These are phyloP conservation scores for Mycocalia duriaeana DNA, from an alignment of 1,284 basidiomycete genomes.

Conservation along the genomic window DNA sequence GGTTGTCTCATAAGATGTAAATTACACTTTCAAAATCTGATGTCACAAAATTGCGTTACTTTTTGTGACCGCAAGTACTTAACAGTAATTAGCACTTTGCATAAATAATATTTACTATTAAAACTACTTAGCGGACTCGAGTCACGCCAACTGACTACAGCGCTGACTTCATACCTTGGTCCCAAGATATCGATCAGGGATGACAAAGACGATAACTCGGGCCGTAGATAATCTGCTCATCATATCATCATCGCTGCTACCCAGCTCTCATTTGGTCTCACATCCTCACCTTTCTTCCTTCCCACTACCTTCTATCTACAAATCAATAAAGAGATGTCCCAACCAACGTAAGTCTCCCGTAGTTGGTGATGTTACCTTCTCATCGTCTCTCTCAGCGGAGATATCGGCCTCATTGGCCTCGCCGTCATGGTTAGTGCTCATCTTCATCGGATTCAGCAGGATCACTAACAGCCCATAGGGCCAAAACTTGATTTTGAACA, in stretches of 20 bases:
- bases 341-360: slow-evolving; percentile 28
- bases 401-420: slow-evolving; percentile 91
- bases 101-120: too few relatives aligned
- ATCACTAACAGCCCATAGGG: slow-evolving; percentile 47
- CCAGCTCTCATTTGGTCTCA: slow-evolving; percentile 19
- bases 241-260: slow-evolving; percentile 13
- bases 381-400: slow-evolving; percentile 50
- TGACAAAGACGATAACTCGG: slow-evolving; percentile 28
- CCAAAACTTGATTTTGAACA: slow-evolving; percentile 95
- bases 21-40: too few relatives aligned
- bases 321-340: slow-evolving; percentile 32
- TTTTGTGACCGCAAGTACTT: too few relatives aligned
- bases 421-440: slow-evolving; percentile 83
- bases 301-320: slow-evolving; percentile 21
- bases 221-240: slow-evolving; percentile 10
- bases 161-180: slow-evolving; percentile 2
- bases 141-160: too few relatives aligned
- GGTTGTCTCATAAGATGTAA: too few relatives aligned
- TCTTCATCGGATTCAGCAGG: slow-evolving; percentile 6
- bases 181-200: slow-evolving; percentile 27
- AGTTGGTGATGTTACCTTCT: slow-evolving; percentile 5
- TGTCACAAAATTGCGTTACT: too few relatives aligned
- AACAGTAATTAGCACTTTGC: too few relatives aligned
- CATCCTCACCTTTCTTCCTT: slow-evolving; percentile 23
- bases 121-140: too few relatives aligned